A percentile compares a stretch with the other conserved stretches of the same genome.
phyloP scores from a whole-genome alignment of 768 basidiomycete genomes.

The Lactarius deliciosus region DNA sequence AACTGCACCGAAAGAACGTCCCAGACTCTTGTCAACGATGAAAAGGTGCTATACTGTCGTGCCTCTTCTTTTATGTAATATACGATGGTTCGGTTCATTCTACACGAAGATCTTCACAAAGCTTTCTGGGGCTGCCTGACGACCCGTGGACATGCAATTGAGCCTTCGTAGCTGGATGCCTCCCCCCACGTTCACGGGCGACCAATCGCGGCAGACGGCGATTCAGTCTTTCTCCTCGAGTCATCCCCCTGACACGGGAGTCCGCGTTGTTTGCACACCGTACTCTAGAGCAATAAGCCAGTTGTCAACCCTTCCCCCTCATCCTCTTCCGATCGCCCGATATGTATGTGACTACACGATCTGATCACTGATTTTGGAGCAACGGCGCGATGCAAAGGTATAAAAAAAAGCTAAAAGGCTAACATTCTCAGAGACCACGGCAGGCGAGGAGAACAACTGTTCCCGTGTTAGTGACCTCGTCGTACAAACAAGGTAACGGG shows the following conservation, averaged over 20 bases:
- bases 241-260: neutral
- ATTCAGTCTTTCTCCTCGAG: neutral
- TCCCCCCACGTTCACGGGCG: neutral
- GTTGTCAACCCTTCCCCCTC: neutral
- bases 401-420: neutral
- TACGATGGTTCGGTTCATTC: neutral
- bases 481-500: neutral
- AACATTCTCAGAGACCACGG: neutral
- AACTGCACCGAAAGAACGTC: neutral
- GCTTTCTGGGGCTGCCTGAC: neutral
- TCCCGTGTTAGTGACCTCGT: neutral
- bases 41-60: neutral
- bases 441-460: neutral
- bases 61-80: slow-evolving; percentile 7
- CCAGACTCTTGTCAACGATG: neutral
- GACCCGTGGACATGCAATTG: neutral
- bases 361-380: neutral
- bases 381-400: neutral
- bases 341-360: neutral
- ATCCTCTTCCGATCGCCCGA: slow-evolving; percentile 1
- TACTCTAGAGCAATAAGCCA: neutral
- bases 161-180: neutral
- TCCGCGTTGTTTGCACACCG: neutral
- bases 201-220: neutral
- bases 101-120: neutral